Percentiles rank a stretch among this genome's conserved stretches.
These are phyloP conservation scores for Aspergillus ochraceus DNA, from an alignment of 2,329 filamentous ascomycete species.

Conservation along the genomic window DNA sequence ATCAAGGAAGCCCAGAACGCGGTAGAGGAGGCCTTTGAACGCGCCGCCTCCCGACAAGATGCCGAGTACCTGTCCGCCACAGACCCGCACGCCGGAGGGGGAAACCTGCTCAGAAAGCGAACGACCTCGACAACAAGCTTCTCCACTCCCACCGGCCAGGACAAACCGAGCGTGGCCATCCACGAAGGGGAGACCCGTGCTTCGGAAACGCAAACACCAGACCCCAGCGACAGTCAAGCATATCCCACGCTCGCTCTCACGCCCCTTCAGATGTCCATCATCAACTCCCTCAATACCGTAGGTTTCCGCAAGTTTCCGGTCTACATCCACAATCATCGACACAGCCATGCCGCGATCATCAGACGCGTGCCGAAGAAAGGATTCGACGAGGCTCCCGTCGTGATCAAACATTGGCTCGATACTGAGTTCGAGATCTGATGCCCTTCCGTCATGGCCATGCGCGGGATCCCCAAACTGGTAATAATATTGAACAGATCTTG, in stretches of 20 bases:
- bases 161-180: neutral
- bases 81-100: conserved; percentile 30
- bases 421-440: conserved; percentile 67
- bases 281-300: conserved; percentile 68
- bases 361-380: conserved; percentile 66
- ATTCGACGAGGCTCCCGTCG: conserved; percentile 75
- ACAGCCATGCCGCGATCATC: conserved; percentile 89
- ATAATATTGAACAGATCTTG: neutral
- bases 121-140: neutral
- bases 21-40: conserved; percentile 76
- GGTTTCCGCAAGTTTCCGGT: conserved; percentile 60
- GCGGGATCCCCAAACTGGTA: neutral
- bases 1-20: conserved; percentile 73
- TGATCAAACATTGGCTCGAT: conserved; percentile 78
- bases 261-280: conserved; percentile 80
- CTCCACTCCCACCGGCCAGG: neutral
- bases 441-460: neutral
- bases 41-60: conserved; percentile 65
- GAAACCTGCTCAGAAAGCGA: neutral
- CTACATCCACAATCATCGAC: conserved; percentile 61
- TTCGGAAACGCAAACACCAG: neutral
- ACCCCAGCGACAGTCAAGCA: neutral
- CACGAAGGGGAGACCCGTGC: neutral
- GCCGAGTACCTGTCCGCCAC: conserved; percentile 69
- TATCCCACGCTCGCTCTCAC: conserved; percentile 76